Conservation (phyloP, 2,329 filamentous ascomycete genomes). For the Neonectria faginata region DNA sequence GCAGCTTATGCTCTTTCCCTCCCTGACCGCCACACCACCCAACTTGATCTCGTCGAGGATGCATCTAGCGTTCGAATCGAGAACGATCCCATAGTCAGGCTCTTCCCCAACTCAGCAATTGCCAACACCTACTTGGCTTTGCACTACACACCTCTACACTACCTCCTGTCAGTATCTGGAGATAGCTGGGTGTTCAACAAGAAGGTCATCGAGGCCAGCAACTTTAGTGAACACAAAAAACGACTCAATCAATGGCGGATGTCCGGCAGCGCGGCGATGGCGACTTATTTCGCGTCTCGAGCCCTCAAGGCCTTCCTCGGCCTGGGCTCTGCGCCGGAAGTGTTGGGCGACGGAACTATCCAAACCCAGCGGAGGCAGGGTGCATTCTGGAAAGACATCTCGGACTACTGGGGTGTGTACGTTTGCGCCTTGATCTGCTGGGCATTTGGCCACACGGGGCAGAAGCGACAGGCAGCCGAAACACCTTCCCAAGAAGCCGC, state of each 20-base stretch:
- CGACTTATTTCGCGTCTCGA: slow-evolving; percentile 63
- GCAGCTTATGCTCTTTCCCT: slow-evolving; percentile 54
- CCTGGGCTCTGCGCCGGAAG: slow-evolving; percentile 28
- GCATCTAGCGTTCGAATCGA: slow-evolving; percentile 39
- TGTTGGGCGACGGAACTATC: slow-evolving; percentile 14
- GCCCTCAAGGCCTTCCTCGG: slow-evolving; percentile 61
- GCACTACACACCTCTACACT: slow-evolving; percentile 68
- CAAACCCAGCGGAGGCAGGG: slow-evolving; percentile 22
- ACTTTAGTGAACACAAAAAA: slow-evolving; percentile 61
- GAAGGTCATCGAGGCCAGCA: slow-evolving; percentile 59
- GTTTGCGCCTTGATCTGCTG: slow-evolving; percentile 70
- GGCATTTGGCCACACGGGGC: slow-evolving; percentile 60
- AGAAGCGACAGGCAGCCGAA: slow-evolving; percentile 33
- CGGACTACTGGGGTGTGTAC: slow-evolving; percentile 67
- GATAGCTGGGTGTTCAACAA: slow-evolving; percentile 69
- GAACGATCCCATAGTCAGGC: slow-evolving; percentile 47
- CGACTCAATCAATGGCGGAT: slow-evolving; percentile 60
- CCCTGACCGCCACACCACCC: slow-evolving; percentile 49
- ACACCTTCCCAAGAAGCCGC: slow-evolving; percentile 46
- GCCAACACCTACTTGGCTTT: slow-evolving; percentile 68
- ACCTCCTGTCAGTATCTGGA: slow-evolving; percentile 68
- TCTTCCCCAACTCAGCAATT: slow-evolving; percentile 60
- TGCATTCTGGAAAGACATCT: slow-evolving; percentile 53
- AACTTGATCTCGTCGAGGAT: slow-evolving; percentile 44
- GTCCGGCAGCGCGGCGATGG: slow-evolving; percentile 58